Conservation (phyloP, 495 filamentous ascomycete species). For the Penicillium subrubescens region DNA sequence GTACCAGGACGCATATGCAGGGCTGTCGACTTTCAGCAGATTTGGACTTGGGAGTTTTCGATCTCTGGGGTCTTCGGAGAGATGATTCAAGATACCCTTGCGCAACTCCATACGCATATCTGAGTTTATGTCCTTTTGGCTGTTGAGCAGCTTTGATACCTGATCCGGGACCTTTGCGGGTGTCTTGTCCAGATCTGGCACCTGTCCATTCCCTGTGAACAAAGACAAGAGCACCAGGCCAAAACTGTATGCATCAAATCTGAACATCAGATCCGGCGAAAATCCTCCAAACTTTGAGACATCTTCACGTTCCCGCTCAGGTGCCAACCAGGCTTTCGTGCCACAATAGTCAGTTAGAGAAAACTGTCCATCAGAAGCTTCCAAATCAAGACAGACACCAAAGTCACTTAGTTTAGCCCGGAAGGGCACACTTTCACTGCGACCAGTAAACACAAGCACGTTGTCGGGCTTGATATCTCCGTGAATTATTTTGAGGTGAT, state of each 20-base stretch:
- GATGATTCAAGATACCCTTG: slow-evolving; percentile 11
- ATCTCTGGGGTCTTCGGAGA: slow-evolving; percentile 20
- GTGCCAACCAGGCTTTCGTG: slow-evolving; percentile 28
- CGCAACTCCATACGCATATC: slow-evolving; percentile 11
- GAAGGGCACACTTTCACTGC: slow-evolving; percentile 23
- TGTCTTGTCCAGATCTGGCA: not conserved
- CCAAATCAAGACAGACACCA: slow-evolving; percentile 28
- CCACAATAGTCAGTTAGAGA: slow-evolving; percentile 22
- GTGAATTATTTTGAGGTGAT: slow-evolving; percentile 71
- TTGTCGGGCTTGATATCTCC: slow-evolving; percentile 45
- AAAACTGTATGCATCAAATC: slow-evolving; percentile 24
- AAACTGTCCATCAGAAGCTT: slow-evolving; percentile 14
- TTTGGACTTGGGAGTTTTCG: slow-evolving; percentile 16
- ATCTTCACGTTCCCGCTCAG: slow-evolving; percentile 17
- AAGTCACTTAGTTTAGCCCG: slow-evolving; percentile 34
- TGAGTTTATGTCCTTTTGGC: slow-evolving; percentile 11
- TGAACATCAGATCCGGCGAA: slow-evolving; percentile 19
- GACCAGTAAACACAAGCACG: slow-evolving; percentile 34
- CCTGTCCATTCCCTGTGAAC: slow-evolving; percentile 15
- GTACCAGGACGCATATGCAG: slow-evolving; percentile 25
- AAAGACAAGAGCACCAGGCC: slow-evolving; percentile 21
- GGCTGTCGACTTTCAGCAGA: slow-evolving; percentile 17
- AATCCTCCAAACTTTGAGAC: slow-evolving; percentile 14
- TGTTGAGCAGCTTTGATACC: slow-evolving; percentile 8
- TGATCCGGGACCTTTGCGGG: slow-evolving; percentile 2